Percentiles rank a stretch among this genome's conserved stretches.
Evolutionary conservation across 2,329 filamentous ascomycete genomes (phyloP).

Genomic region (Lecanosticta acicola): DNA sequence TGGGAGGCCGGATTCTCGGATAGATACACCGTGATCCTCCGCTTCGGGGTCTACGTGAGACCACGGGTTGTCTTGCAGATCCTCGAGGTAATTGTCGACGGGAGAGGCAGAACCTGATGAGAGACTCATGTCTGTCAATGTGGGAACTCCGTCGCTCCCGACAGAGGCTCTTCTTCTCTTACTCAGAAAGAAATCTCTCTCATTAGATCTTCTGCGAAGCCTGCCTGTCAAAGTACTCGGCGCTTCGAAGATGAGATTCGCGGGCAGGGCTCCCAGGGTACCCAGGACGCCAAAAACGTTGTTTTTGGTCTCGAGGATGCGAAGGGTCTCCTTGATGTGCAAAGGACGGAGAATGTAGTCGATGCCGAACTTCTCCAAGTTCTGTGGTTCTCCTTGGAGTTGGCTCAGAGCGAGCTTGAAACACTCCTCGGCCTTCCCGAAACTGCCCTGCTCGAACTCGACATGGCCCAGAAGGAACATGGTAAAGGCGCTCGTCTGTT

Average conservation of each 20-base stretch:
- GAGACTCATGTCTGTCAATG: constrained; percentile 9
- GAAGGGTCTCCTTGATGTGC: constrained; percentile 13
- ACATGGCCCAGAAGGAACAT: constrained; percentile 29
- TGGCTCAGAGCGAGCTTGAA: constrained; percentile 19
- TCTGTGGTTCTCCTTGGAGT: constrained; percentile 14
- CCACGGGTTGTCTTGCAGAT: neutral
- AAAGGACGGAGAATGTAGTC: constrained; percentile 19
- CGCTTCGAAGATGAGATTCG: constrained; percentile 25
- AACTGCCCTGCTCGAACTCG: constrained; percentile 22
- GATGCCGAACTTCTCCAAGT: constrained; percentile 14
- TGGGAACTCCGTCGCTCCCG: constrained; percentile 8
- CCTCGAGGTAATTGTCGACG: neutral
- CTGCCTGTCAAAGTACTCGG: too few species aligned
- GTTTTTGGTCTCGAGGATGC: constrained; percentile 3
- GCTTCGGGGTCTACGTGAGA: neutral
- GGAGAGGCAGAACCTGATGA: constrained; percentile 8
- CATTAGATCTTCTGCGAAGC: too few species aligned
- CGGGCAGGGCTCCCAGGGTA: constrained; percentile 18
- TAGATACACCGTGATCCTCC: neutral
- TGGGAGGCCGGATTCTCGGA: neutral
- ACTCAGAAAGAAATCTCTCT: neutral
- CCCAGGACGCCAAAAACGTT: constrained; percentile 5
- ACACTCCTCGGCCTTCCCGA: constrained; percentile 18
- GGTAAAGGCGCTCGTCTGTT: constrained; percentile 18
- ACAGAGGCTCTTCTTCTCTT: constrained; percentile 7